Evolutionary conservation across 2,329 filamentous ascomycete genomes (phyloP), one percentile per base, ranked within the genome.

Genomic region (Aspergillus carbonarius): DNA sequence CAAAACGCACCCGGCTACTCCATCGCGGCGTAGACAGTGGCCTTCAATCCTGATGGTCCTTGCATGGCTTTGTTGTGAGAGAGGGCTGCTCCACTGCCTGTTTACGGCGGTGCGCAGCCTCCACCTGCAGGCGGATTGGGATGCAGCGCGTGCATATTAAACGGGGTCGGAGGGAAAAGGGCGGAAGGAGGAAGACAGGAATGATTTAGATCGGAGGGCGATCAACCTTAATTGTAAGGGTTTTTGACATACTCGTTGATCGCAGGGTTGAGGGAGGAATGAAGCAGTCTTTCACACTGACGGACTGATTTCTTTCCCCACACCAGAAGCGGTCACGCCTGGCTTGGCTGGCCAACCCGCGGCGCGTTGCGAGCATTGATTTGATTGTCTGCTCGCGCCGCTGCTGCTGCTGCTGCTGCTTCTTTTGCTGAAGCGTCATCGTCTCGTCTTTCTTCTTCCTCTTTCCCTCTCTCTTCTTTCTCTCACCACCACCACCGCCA

Each of bases 241-340:
- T 30, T 2, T 30, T 30, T 18, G 37, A 40, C 15, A 20, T 40
- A n/a, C n/a, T n/a, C n/a, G n/a, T n/a, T n/a, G n/a, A n/a, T n/a
- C n/a, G n/a, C n/a, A n/a, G 18, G n/a, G 17, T 17, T 12, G 18
- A 42, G 39, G 13, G 17, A 20, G 18, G 18, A 42, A 23, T 20
- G 17, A 42, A 40, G 13, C 5, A 37, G 12, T 37, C 4, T 15
- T 35, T 4, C 10, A 35, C 4, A 12, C n/a, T 40, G 17, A 32
- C 27, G 13, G 46, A 18, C 32, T 23, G 23, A 23, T 23, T 23
- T 23, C 23, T 23, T 23, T 63, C 61, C 60, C 61, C 61, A 63
- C 61, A 62, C 55, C 55, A 60, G 62, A 64, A 63, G 62, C 62
- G 62, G 62, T 64, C 62, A 64, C 62, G 51, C 35, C 49, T 52